Evolutionary conservation across 495 filamentous ascomycete genomes (phyloP).

Genomic region (Podospora fimiseda): DNA sequence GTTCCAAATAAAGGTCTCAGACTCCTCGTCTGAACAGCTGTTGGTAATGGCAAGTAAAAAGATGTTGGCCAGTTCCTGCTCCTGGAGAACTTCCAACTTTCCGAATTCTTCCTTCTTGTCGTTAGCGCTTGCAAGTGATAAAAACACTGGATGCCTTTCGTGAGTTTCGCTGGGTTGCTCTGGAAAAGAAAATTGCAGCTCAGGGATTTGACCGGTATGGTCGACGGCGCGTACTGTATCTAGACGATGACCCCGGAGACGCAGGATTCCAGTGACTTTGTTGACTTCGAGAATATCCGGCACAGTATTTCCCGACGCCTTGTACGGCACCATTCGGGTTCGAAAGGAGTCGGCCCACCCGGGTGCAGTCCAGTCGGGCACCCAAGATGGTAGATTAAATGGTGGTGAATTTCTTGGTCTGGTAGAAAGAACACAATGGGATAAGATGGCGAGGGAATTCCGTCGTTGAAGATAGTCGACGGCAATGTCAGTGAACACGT

Average conservation of each 20-base stretch:
- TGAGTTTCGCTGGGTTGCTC: too few species aligned
- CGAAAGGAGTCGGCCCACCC: background rate
- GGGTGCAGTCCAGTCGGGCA: background rate
- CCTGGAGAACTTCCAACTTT: too few species aligned
- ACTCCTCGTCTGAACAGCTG: background rate
- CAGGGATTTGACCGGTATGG: background rate
- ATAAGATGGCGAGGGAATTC: background rate
- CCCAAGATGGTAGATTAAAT: background rate
- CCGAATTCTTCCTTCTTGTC: too few species aligned
- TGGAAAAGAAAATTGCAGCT: background rate
- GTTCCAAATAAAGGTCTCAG: background rate
- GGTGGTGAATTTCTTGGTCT: background rate
- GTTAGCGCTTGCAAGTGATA: too few species aligned
- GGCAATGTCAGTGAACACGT: background rate
- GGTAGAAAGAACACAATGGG: background rate
- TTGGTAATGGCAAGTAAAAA: background rate
- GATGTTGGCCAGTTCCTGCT: background rate
- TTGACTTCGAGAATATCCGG: background rate
- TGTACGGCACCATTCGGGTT: background rate
- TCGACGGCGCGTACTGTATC: background rate
- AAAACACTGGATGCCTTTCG: too few species aligned
- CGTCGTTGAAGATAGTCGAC: background rate
- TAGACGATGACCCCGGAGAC: background rate
- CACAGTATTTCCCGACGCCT: background rate
- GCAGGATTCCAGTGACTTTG: background rate